A percentile compares a stretch with the other conserved stretches of the same genome.
Conservation (phyloP, 768 basidiomycete species). For the Russula brevipes region DNA sequence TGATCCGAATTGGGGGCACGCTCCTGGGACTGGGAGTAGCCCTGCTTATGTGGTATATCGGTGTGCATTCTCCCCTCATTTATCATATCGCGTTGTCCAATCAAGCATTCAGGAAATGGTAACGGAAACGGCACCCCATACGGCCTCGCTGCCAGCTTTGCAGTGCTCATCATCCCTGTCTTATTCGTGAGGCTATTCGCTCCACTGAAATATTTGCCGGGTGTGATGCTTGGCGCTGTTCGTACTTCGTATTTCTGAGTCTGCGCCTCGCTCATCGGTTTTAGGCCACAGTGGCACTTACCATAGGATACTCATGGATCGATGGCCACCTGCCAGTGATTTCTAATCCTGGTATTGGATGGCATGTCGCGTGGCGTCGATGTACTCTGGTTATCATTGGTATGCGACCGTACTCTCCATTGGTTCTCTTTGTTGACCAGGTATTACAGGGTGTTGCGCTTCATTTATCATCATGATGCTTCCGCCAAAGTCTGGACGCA, state of each 20-base stretch:
- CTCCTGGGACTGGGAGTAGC: constrained; percentile 43
- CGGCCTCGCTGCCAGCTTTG: constrained; percentile 46
- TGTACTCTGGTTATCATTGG: constrained; percentile 49
- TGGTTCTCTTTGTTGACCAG: background rate
- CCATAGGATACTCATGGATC: constrained; percentile 56
- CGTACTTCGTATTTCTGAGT: constrained; percentile 23
- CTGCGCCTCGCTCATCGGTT: background rate
- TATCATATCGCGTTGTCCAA: background rate
- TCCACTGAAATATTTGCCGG: constrained; percentile 38
- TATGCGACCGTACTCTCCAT: constrained; percentile 25
- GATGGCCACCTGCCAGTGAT: constrained; percentile 45
- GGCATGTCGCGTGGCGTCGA: constrained; percentile 47
- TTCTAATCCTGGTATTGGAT: constrained; percentile 50
- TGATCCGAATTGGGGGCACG: constrained; percentile 45
- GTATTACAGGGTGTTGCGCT: constrained; percentile 40
- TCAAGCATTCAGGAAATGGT: constrained; percentile 35
- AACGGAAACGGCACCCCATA: constrained; percentile 48
- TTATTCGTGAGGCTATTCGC: constrained; percentile 46
- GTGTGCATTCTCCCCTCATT: constrained; percentile 22
- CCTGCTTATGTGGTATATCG: constrained; percentile 49
- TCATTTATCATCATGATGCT: constrained; percentile 52
- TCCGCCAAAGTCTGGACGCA: constrained; percentile 47
- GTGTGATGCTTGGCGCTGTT: constrained; percentile 37
- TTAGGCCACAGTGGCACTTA: constrained; percentile 42
- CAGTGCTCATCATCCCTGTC: constrained; percentile 43